Evolutionary conservation across 2,329 filamentous ascomycete genomes (phyloP).

Genomic region (Tolypocladium cylindrosporum): DNA sequence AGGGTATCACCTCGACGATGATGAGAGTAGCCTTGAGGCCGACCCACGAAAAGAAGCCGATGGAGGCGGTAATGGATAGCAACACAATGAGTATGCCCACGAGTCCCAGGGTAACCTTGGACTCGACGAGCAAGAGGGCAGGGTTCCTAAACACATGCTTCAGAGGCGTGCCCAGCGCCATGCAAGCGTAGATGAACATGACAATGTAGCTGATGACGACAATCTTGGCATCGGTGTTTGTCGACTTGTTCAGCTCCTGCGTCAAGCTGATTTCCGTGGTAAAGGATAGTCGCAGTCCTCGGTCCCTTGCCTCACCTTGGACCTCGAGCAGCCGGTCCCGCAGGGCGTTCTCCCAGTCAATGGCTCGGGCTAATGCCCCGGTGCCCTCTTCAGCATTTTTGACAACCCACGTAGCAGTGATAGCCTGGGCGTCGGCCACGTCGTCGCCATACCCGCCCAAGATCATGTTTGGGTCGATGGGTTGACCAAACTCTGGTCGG

Average conservation of each 20-base stretch:
- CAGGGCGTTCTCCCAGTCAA: constrained; percentile 81
- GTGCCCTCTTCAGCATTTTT: constrained; percentile 74
- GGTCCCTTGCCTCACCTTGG: constrained; percentile 66
- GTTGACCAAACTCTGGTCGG: constrained; percentile 80
- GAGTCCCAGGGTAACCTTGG: constrained; percentile 92
- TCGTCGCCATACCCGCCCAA: constrained; percentile 69
- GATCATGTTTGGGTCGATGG: constrained; percentile 74
- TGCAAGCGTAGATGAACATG: constrained; percentile 96
- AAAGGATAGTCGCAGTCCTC: constrained; percentile 83
- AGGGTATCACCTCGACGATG: constrained; percentile 96
- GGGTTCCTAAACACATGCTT: constrained; percentile 74
- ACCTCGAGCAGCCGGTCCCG: constrained; percentile 65
- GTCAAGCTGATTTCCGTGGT: constrained; percentile 92
- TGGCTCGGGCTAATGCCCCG: constrained; percentile 58
- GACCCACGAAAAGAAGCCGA: constrained; percentile 85
- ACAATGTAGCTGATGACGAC: constrained; percentile 93
- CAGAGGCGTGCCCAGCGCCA: constrained; percentile 81
- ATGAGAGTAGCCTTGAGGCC: constrained; percentile 94
- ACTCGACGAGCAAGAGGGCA: constrained; percentile 78
- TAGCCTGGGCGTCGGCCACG: constrained; percentile 63
- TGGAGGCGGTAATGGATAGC: constrained; percentile 93
- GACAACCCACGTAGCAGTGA: constrained; percentile 91
- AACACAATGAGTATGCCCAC: constrained; percentile 90
- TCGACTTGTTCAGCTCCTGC: constrained; percentile 93
- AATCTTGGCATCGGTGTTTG: constrained; percentile 96